Percentiles rank a stretch among this genome's conserved stretches.
Conservation (phyloP, 108 stramenopile species). For the Licmophora abbreviata region DNA sequence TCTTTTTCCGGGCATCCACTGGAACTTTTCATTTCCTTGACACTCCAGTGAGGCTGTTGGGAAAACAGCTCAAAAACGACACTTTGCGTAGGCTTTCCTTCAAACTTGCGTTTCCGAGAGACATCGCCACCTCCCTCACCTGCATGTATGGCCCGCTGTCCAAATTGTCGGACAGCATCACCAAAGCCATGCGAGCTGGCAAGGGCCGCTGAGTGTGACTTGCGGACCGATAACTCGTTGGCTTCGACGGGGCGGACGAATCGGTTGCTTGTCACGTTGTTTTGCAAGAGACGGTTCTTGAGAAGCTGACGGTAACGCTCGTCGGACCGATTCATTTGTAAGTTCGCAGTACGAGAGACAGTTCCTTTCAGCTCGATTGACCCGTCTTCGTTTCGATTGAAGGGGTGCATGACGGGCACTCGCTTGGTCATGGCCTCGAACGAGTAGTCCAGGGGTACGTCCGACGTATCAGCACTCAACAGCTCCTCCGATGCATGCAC, state of each 20-base stretch:
- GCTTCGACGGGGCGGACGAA: slow-evolving; percentile 74
- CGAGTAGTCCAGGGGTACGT: slow-evolving; percentile 71
- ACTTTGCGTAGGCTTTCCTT: slow-evolving; percentile 42
- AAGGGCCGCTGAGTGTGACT: slow-evolving; percentile 24
- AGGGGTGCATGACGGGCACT: slow-evolving; percentile 66
- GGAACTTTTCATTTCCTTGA: slow-evolving; percentile 52
- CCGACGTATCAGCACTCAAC: slow-evolving; percentile 19
- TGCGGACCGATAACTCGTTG: slow-evolving; percentile 30
- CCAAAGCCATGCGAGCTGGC: slow-evolving; percentile 55
- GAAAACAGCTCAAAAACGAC: slow-evolving; percentile 71
- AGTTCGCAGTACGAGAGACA: slow-evolving; percentile 58
- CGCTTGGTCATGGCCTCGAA: slow-evolving; percentile 82
- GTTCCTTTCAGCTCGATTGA: slow-evolving; percentile 62
- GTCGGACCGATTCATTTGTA: slow-evolving; percentile 57
- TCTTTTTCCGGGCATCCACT: slow-evolving; percentile 61
- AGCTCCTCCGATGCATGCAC: slow-evolving; percentile 19
- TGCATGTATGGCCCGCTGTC: slow-evolving; percentile 52
- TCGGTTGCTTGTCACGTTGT: slow-evolving; percentile 60
- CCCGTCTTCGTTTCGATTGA: slow-evolving; percentile 54
- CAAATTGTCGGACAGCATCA: slow-evolving; percentile 64
- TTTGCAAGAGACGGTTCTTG: slow-evolving; percentile 58
- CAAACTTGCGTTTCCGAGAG: slow-evolving; percentile 35
- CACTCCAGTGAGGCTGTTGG: slow-evolving; percentile 64
- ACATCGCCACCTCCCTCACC: slow-evolving; percentile 13
- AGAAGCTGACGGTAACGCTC: slow-evolving; percentile 50